Evolutionary conservation across 768 basidiomycete genomes (phyloP), one percentile per base, ranked within the genome.

Genomic region (Hemileccinum rubropunctum): DNA sequence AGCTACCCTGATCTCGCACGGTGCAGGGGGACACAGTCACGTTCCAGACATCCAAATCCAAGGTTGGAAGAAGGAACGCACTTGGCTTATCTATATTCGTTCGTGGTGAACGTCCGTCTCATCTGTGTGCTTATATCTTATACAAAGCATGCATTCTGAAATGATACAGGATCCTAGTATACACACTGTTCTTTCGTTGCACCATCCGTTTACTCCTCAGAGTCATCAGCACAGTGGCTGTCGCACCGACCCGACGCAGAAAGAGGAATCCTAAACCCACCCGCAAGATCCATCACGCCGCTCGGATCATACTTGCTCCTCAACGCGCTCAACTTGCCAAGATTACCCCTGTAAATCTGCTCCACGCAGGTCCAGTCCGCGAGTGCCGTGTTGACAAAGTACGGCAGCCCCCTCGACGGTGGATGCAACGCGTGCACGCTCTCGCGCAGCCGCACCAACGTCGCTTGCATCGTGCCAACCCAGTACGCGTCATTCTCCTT

Each of bases 181-280:
- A 30, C 28, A 30, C 9, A 30, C 23, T 23, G 6, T 30, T 30
- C 28, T 9, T 9, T 30, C 28, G 2, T 30, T 9, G 28, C 28
- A 30, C 28, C 28, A 30, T 30, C 28, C 28, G 9, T 9, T 30
- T 9, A 30, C 28, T 30, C 28, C 11, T 12, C 28, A 30, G 9
- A 12, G 11, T 12, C 28, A 30, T 30, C 28, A 30, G 2, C 7
- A 30, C 28, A 30, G 28, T 30, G 7, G 35, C 27, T 2, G 27
- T 15, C 11, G 3, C 6, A 1, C 23, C 15, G 26, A 36, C 18
- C 42, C 11, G 38, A n/a, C 20, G 2, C 33, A 28, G 35, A 34
- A 6, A 36, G 41, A 47, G 54, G 58, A 27, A 59, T 59, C 35
- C 32, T 59, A 27, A 60, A 59, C 9, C 58, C 58, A 14, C 54